Evolutionary conservation across 2,329 filamentous ascomycete species (phyloP), one percentile per base, ranked within the genome.

Genomic region (Phyllosticta citribraziliensis): DNA sequence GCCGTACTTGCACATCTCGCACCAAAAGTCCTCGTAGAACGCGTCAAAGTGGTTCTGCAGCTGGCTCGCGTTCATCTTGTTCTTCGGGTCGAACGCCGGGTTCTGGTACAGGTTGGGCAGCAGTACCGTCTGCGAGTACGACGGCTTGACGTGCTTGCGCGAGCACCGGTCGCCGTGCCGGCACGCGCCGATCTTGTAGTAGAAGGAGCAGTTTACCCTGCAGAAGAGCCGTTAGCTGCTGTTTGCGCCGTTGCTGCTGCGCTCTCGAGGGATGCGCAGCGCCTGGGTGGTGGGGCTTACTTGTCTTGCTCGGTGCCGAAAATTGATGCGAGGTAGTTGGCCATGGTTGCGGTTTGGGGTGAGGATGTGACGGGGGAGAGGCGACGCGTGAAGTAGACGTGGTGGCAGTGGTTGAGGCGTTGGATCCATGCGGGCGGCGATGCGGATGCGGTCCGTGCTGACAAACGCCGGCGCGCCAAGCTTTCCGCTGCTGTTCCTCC

Each of bases 11-110:
- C 94, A 97, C 81, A 99, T 90, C 84, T 99, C 94, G 79, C 93
- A 97, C 93, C 94, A 99, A 67, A 99, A 91, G 75, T 99, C 94
- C 80, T 99, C 94, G 82, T 99, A 99, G 77, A 99, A 99, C 71
- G 94, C 94, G 77, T 99, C 94, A 74, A 99, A 99, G 83, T 99
- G 94, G 80, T 96, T 96, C 78, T 97, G 93, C 74, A 97, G 88
- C 81, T 99, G 94, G 68, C 85, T 88, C 6, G 91, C 80, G 79
- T 96, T 97, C 89, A 99, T 96, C 79, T 92, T 94, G 82, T 87
- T 94, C 80, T 96, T 95, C 55, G 89, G 87, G 76, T 97, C 92
- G 84, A 96, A 96, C 65, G 91, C 91, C 11, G 94, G 94, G 82
- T 99, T 99, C 78, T 97, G 94, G 83, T 99, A 99, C 69, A 99